A percentile compares a stretch with the other conserved stretches of the same genome.
Evolutionary conservation across 2,329 filamentous ascomycete species (phyloP).

Genomic region (Sporothrix protearum): DNA sequence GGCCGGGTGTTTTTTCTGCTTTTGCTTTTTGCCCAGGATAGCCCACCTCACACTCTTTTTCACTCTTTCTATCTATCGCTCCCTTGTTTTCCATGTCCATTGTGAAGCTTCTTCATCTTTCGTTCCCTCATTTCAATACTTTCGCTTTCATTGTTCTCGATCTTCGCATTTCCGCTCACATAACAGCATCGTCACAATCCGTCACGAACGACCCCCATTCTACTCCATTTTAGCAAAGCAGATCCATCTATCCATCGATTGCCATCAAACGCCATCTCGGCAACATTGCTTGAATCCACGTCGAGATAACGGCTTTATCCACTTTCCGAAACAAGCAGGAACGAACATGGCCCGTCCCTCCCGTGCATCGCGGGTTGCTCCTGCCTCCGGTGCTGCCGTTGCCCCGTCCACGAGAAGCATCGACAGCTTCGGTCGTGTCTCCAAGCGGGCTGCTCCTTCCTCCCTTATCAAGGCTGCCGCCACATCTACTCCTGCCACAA

Average conservation of each 20-base stretch:
- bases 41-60: not conserved
- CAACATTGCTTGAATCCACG: not conserved
- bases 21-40: not conserved
- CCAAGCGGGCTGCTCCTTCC: slow-evolving; percentile 28
- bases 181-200: not conserved
- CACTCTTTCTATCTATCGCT: not conserved
- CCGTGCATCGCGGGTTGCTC: slow-evolving; percentile 23
- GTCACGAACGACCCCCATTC: not conserved
- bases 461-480: slow-evolving; percentile 20
- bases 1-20: slow-evolving; percentile 11
- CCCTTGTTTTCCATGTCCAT: not conserved
- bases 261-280: not conserved
- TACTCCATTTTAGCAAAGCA: not conserved
- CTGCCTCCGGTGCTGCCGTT: slow-evolving; percentile 20
- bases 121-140: not conserved
- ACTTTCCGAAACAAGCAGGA: slow-evolving; percentile 1
- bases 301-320: not conserved
- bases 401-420: slow-evolving; percentile 23
- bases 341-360: slow-evolving; percentile 24
- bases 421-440: slow-evolving; percentile 30
- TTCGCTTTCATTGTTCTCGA: not conserved
- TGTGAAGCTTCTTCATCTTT: not conserved
- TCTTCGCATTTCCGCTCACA: not conserved
- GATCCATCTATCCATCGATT: not conserved
- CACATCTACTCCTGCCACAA: slow-evolving; percentile 28